A percentile compares a stretch with the other conserved stretches of the same genome.
Evolutionary conservation across 768 basidiomycete genomes (phyloP).

Genomic region (Psilocybe cubensis): DNA sequence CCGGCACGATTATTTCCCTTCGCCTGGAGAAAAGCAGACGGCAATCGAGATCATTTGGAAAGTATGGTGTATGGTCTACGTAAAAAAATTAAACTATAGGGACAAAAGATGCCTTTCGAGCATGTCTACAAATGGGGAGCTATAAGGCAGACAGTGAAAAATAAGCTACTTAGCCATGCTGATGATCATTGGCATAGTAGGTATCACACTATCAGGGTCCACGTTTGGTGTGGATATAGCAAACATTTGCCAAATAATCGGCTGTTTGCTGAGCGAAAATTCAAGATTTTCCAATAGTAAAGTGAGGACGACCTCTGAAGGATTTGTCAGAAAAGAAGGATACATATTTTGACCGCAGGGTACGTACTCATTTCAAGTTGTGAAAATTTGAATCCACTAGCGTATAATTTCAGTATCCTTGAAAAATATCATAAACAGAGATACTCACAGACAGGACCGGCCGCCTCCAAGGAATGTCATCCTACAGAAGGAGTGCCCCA

Average conservation of each 20-base stretch:
- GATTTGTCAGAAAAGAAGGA: neutral
- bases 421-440: neutral
- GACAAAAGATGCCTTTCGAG: too few species aligned
- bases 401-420: neutral
- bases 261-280: slow-evolving; percentile 19
- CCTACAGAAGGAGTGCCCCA: neutral
- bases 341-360: neutral
- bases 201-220: neutral
- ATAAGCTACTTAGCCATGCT: neutral
- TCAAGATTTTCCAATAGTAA: slow-evolving; percentile 21
- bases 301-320: slow-evolving; percentile 24
- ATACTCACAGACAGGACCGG: slow-evolving; percentile 44
- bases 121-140: too few species aligned
- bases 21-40: too few species aligned
- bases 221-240: slow-evolving; percentile 21
- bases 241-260: slow-evolving; percentile 26
- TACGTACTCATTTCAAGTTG: slow-evolving; percentile 53
- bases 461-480: slow-evolving; percentile 44
- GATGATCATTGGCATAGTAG: neutral
- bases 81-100: too few species aligned
- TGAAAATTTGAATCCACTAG: slow-evolving; percentile 42
- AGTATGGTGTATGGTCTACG: too few species aligned
- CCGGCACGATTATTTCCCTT: too few species aligned
- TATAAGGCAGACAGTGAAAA: too few species aligned
- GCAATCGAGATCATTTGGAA: too few species aligned